Evolutionary conservation across 129 eudicot species (phyloP).

Genomic region (Lonicera japonica): DNA sequence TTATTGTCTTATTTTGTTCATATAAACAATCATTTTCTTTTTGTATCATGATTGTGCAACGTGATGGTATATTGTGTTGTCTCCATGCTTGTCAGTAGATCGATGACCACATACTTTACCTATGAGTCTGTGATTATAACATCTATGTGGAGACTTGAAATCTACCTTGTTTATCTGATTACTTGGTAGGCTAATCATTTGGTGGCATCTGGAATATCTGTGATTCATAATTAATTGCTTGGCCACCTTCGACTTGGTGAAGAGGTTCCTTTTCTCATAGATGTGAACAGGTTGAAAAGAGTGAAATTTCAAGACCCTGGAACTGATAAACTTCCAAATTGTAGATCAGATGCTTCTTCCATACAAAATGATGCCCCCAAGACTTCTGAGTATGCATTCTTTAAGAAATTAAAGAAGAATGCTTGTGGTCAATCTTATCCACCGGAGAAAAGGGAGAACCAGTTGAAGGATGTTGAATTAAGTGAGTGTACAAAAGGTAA

Average conservation of each 20-base stretch:
- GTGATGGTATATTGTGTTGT: too few relatives aligned
- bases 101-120: not conserved
- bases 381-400: slow-evolving; percentile 57
- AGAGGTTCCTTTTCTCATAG: slow-evolving; percentile 15
- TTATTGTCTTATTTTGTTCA: too few relatives aligned
- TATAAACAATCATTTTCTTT: too few relatives aligned
- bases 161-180: not conserved
- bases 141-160: not conserved
- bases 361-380: slow-evolving; percentile 23
- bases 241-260: not conserved
- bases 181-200: not conserved
- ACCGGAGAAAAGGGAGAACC: slow-evolving; percentile 10
- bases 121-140: not conserved
- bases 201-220: not conserved
- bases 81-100: too few relatives aligned
- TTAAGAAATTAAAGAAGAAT: slow-evolving; percentile 38
- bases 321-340: not conserved
- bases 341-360: slow-evolving; percentile 5
- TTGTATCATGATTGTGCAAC: too few relatives aligned
- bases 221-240: not conserved
- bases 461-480: slow-evolving; percentile 1
- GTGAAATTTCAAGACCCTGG: slow-evolving; percentile 20
- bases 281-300: slow-evolving; percentile 21
- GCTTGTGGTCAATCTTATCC: slow-evolving; percentile 8
- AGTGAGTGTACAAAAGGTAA: slow-evolving; percentile 23